A percentile compares a stretch with the other conserved stretches of the same genome.
phyloP scores from a whole-genome alignment of 371 early-diverging fungal species.

The Saksenaea oblongispora region DNA sequence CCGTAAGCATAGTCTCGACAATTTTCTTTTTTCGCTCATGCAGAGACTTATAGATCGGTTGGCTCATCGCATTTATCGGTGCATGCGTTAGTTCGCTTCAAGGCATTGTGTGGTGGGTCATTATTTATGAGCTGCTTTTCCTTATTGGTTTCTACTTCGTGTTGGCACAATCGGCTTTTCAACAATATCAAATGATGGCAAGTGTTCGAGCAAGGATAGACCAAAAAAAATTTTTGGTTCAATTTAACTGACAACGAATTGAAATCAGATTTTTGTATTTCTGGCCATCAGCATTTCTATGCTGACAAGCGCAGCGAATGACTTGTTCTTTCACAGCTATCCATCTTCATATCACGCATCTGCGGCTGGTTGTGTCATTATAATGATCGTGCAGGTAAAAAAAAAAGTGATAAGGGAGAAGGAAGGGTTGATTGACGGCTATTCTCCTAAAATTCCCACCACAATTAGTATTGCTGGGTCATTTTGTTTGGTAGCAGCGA shows the following conservation, averaged over 20 bases:
- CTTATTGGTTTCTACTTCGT: slow-evolving; percentile 15
- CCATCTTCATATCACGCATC: neutral
- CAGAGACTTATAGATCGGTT: slow-evolving; percentile 14
- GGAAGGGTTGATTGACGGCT: neutral
- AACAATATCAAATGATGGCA: slow-evolving; percentile 21
- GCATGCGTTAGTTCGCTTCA: slow-evolving; percentile 12
- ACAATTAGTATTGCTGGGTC: slow-evolving; percentile 12
- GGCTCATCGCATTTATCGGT: slow-evolving; percentile 18
- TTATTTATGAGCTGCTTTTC: slow-evolving; percentile 19
- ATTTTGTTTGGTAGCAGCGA: slow-evolving; percentile 9
- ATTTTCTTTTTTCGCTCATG: neutral
- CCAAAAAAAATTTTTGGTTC: slow-evolving; percentile 2
- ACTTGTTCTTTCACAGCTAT: neutral
- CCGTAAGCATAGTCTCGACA: slow-evolving; percentile 12
- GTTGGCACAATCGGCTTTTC: slow-evolving; percentile 11
- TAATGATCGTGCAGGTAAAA: slow-evolving; percentile 15
- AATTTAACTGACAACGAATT: neutral
- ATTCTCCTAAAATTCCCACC: neutral
- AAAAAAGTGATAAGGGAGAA: neutral
- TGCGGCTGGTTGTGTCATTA: slow-evolving; percentile 8
- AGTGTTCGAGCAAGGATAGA: neutral
- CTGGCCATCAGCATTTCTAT: slow-evolving; percentile 11
- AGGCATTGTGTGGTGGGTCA: slow-evolving; percentile 28
- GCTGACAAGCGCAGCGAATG: neutral
- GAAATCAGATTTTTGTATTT: neutral